Evolutionary conservation across 768 basidiomycete genomes (phyloP).

Genomic region (Tulasnella sp.): DNA sequence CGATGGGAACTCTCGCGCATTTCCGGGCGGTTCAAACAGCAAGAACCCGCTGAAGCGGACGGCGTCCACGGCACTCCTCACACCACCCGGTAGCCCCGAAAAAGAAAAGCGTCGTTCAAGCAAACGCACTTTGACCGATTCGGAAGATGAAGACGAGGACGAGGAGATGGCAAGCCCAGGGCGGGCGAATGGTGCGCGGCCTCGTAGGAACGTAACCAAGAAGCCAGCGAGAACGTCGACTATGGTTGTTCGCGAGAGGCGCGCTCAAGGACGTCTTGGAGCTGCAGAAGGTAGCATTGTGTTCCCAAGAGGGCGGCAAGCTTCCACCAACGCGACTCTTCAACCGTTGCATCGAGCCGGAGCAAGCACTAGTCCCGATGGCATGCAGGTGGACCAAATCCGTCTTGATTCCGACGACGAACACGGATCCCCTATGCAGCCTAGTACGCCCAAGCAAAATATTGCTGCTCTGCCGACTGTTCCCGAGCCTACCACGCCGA

Average conservation of each 20-base stretch:
- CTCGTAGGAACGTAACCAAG: not conserved
- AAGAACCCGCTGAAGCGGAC: constrained; percentile 59
- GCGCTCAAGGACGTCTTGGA: constrained; percentile 21
- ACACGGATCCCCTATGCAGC: constrained; percentile 11
- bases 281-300: not conserved
- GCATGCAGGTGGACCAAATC: constrained; percentile 27
- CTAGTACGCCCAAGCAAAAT: not conserved
- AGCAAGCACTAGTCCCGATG: not conserved
- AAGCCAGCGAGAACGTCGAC: not conserved
- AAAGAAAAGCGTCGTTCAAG: constrained; percentile 50
- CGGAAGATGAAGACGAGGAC: constrained; percentile 40
- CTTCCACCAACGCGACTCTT: constrained; percentile 8
- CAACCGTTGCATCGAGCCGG: constrained; percentile 6
- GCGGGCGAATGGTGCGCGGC: constrained; percentile 3
- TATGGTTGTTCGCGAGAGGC: constrained; percentile 16
- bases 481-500: constrained; percentile 27
- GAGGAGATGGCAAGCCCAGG: constrained; percentile 32
- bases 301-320: constrained; percentile 3
- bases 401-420: constrained; percentile 21
- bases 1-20: not conserved
- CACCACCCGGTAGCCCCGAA: constrained; percentile 63
- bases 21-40: not conserved
- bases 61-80: constrained; percentile 66
- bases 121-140: constrained; percentile 43
- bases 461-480: constrained; percentile 19